Base-by-base conservation (phyloP, 345 rosid genomes). In the Triadica sebifera region DNA sequence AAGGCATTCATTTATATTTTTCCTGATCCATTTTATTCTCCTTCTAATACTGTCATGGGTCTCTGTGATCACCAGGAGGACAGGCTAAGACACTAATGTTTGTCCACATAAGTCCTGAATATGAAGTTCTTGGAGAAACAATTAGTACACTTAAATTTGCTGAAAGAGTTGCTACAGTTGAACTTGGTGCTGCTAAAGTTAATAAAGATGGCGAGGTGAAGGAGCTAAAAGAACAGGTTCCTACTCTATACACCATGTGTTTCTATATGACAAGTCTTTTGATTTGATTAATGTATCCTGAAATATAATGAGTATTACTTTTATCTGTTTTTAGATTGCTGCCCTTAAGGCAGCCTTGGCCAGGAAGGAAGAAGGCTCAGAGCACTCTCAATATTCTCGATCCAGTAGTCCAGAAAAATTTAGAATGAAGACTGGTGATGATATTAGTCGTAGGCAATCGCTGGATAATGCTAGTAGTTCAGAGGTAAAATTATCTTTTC, bases 181-280 rank as follows among this genome's bases (percentile, higher is more conserved):
- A 80, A 70, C 83, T 80, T 37, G 83, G 83, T 68, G 80, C 83
- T 67, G 83, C 83, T 76, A 65, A 58, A 63, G 83, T 80, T 47
- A 80, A 80, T 69, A 80, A 72, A 73, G 83, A 80, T 20, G 39
- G 76, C 25, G 25, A 80, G 22, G 83, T 76, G 66, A 80, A 76
- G 75, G 83, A 80, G 37, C 80, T 80, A 52, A 80, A 80, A 76
- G 80, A 80, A 58, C 83, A 80, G 83, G 83, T 80, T 78, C 53
- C 59, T 67, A 51, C 47, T 67, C 12, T 24, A 24, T 22, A n/a
- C 6, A 4, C 3, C 34, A 20, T 22, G 8, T 22, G 22, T 16
- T 37, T 13, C 46, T 12, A 37, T 5, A 15, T 24, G 3, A 53
- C 20, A 38, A 46, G 34, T 74, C 6, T 56, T 58, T 6, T 24